Evolutionary conservation across 345 rosid species (phyloP), one percentile per base, ranked within the genome.

Genomic region (Corchorus olitorius): DNA sequence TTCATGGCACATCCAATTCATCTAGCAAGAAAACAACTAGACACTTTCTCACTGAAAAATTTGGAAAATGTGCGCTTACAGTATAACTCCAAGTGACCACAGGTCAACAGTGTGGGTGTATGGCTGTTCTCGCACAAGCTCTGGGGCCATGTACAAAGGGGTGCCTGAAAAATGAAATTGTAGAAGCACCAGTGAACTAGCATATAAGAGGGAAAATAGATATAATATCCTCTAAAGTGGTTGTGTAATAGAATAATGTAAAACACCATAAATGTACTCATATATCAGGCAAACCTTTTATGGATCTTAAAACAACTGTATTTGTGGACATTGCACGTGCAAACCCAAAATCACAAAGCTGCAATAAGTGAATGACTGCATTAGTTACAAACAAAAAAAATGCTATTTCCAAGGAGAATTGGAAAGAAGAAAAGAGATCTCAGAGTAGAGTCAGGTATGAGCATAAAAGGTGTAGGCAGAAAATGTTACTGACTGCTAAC

Each of bases 301-400:
- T 93, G 81, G 99, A 96, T 66, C 96, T 81, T 78, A 96, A 87
- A 81, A 96, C 98, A 61, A 96, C 99, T 37, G 98, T 96, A 86
- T 96, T 96, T 80, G 91, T 80, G 76, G 98, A 96, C 99, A 93
- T 96, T 72, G 99, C 96, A 72, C 99, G 99, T 55, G 99, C 99
- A 88, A 96, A 93, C 62, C 99, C 99, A 86, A 96, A 96, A 87
- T 93, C 99, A 65, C 99, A 96, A 62, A 93, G 97, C 99, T 96
- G 93, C 54, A 34, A 76, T 53, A 70, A 66, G 33, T 60, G 66
- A 82, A 75, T 64, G 53, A 46, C 60, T 14, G 68, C 12, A 58
- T 8, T 65, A 67, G 75, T 72, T 39, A 77, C 52, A 68, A 54
- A 8, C 12, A 55, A 39, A n/a, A 39, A 19, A 16, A 22, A n/a